phyloP scores from a whole-genome alignment of 108 stramenopile species.

The Discostella stelligeroides region DNA sequence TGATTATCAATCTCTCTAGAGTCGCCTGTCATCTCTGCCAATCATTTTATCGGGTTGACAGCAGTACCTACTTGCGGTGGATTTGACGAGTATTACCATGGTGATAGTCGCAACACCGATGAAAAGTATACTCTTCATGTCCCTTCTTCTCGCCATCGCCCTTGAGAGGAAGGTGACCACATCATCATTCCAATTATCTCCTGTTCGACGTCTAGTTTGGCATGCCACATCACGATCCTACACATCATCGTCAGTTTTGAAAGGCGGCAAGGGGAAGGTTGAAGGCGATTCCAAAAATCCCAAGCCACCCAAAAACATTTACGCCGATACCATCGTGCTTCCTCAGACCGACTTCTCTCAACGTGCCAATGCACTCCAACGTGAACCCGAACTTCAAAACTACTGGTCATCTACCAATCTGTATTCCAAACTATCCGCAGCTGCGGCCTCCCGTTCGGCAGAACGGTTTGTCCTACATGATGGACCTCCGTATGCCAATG shows the following conservation, averaged over 20 bases:
- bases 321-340: slow-evolving; percentile 89
- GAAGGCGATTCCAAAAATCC: slow-evolving; percentile 22
- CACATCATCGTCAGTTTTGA: slow-evolving; percentile 4
- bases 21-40: neutral
- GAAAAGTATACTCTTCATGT: slow-evolving; percentile 42
- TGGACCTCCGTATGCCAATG: slow-evolving; percentile 99
- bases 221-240: slow-evolving; percentile 7
- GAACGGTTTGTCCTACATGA: slow-evolving; percentile 95
- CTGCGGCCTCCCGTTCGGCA: slow-evolving; percentile 49
- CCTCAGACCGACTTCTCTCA: slow-evolving; percentile 93
- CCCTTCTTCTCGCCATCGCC: slow-evolving; percentile 47
- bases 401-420: slow-evolving; percentile 87
- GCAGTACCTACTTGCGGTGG: neutral
- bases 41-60: neutral
- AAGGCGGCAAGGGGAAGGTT: slow-evolving; percentile 12
- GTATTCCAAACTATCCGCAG: slow-evolving; percentile 84
- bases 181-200: slow-evolving; percentile 28
- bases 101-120: slow-evolving; percentile 35
- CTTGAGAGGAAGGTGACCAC: slow-evolving; percentile 31
- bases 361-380: slow-evolving; percentile 91
- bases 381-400: slow-evolving; percentile 92
- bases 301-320: slow-evolving; percentile 84
- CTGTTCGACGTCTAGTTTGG: slow-evolving; percentile 1
- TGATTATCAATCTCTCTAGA: neutral
- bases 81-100: slow-evolving; percentile 15